These are phyloP conservation scores for Suillus subaureus DNA, from an alignment of 768 basidiomycete genomes.

Conservation along the genomic window DNA sequence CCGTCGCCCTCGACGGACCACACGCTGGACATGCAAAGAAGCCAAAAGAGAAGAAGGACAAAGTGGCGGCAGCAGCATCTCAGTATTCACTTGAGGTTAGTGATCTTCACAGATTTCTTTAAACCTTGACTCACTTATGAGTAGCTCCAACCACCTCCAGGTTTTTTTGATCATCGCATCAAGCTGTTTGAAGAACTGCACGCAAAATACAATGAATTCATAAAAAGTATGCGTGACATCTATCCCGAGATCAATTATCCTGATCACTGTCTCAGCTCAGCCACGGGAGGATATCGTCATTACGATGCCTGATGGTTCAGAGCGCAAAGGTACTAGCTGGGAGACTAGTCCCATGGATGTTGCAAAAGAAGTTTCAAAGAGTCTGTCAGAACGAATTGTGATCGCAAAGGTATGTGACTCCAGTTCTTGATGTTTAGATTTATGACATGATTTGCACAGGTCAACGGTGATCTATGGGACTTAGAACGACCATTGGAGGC, in stretches of 20 bases:
- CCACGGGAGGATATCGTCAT: conserved; percentile 82
- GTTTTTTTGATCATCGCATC: conserved; percentile 88
- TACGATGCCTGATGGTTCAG: conserved; percentile 85
- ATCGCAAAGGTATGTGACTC: conserved; percentile 80
- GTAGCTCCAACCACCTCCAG: conserved; percentile 81
- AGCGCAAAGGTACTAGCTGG: conserved; percentile 86
- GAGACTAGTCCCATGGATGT: conserved; percentile 93
- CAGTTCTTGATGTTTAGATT: background rate
- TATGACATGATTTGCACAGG: conserved; percentile 44
- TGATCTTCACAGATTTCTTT: background rate
- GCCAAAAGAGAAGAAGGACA: conserved; percentile 50
- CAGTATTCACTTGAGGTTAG: conserved; percentile 68
- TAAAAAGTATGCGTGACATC: conserved; percentile 56
- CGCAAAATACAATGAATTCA: conserved; percentile 77
- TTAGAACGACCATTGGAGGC: conserved; percentile 92
- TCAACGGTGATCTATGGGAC: conserved; percentile 90
- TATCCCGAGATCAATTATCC: conserved; percentile 1
- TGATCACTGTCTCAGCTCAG: conserved; percentile 47
- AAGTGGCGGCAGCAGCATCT: conserved; percentile 33
- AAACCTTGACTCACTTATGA: background rate
- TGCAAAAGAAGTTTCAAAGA: conserved; percentile 85
- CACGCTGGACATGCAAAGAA: conserved; percentile 41
- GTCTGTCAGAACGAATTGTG: conserved; percentile 84
- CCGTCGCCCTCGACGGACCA: conserved; percentile 47
- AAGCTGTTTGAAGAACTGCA: conserved; percentile 88